Evolutionary conservation across 805 yeast genomes (phyloP).

Genomic region (Lipomyces yamanashiensis): DNA sequence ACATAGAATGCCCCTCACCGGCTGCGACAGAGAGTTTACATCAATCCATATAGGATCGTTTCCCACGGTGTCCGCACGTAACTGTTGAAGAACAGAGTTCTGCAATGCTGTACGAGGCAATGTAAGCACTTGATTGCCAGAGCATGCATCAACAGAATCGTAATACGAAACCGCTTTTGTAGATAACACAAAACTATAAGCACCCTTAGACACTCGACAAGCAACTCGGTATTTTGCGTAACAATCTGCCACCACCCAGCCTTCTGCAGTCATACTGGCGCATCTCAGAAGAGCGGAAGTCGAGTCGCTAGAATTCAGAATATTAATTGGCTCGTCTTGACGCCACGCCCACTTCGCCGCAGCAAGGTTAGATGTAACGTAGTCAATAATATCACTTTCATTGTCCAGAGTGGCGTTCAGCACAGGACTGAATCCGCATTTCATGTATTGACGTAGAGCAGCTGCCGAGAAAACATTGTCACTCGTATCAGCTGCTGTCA

Average conservation of each 20-base stretch:
- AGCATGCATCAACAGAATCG: slow-evolving; percentile 39
- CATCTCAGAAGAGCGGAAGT: slow-evolving; percentile 46
- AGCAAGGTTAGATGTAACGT: slow-evolving; percentile 35
- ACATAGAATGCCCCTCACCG: slow-evolving; percentile 7
- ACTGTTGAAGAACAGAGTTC: slow-evolving; percentile 24
- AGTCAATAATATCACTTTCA: slow-evolving; percentile 29
- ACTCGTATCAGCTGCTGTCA: slow-evolving; percentile 50
- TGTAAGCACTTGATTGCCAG: slow-evolving; percentile 24
- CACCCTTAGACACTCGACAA: slow-evolving; percentile 55
- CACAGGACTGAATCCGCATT: slow-evolving; percentile 71
- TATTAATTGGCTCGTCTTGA: slow-evolving; percentile 54
- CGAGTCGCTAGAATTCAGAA: slow-evolving; percentile 17
- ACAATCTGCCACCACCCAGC: slow-evolving; percentile 75
- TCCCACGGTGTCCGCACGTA: slow-evolving; percentile 12
- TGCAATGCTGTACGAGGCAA: slow-evolving; percentile 35
- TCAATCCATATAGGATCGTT: slow-evolving; percentile 30
- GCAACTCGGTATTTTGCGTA: slow-evolving; percentile 56
- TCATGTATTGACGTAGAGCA: slow-evolving; percentile 49
- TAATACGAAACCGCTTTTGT: slow-evolving; percentile 44
- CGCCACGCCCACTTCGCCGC: slow-evolving; percentile 77
- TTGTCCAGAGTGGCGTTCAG: slow-evolving; percentile 49
- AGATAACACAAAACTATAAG: slow-evolving; percentile 45
- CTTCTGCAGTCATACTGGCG: slow-evolving; percentile 50
- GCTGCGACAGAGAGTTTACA: slow-evolving; percentile 24
- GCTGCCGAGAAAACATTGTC: slow-evolving; percentile 48